Base-by-base conservation (phyloP, 1,284 basidiomycete genomes). In the Porodaedalea pini region DNA sequence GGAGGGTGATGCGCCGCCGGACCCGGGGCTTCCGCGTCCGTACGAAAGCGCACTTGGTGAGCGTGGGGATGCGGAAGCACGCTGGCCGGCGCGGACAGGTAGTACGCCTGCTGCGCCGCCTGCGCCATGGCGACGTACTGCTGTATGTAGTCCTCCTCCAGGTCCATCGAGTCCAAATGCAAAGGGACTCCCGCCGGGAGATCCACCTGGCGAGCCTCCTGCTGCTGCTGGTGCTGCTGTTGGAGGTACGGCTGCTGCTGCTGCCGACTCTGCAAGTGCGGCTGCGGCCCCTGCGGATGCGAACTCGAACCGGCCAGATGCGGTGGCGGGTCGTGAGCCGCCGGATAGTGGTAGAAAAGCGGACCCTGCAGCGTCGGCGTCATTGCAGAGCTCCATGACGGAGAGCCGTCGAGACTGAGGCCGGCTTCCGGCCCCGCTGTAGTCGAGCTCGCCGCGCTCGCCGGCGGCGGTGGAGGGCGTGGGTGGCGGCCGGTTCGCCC, bases 341-440 rank as follows among this genome's bases (percentile, higher is more conserved):
- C 39, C 43, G 47, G 61, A 59, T 56, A 59, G 27, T 36, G 59
- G 59, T 57, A 60, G 37, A 57, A 60, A 60, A 37, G 49, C 8
- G 62, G 43, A 63, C 44, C 65, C 63, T 69, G 69, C 59, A 37
- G 66, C 61, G 64, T 66, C 67, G 66, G 63, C 62, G 74, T 85
- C 83, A 78, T 89, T 88, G 80, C 85, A 88, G 78, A 90, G 84
- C 66, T 90, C 88, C 87, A 90, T 82, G 78, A 90, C 83, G 71
- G 85, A 80, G 79, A 90, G 83, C 61, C 88, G 74, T 65, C 88
- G 79, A 74, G 83, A 86, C 66, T 85, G 82, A 62, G 88, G 88
- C 66, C 86, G 76, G 72, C 86, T 83, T 55, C 85, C 81, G 75
- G 84, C 80, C 44, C 73, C 73, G 59, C 51, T 40, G 37, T 17